Evolutionary conservation across 257 asterid genomes (phyloP).

Genomic region (Avicennia marina): DNA sequence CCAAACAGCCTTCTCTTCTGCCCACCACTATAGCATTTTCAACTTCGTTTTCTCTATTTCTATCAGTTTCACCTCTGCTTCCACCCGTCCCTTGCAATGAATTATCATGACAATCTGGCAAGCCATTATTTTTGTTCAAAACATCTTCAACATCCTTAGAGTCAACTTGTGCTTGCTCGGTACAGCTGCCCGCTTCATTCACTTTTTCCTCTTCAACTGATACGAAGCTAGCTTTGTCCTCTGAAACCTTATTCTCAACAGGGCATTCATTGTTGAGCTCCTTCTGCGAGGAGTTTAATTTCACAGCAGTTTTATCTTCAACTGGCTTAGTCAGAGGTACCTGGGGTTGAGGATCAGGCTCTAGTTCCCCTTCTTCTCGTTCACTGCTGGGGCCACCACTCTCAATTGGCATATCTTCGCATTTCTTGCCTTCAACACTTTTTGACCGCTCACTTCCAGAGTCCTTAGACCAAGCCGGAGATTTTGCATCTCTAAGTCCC

Average conservation of each 20-base stretch:
- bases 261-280: slow-evolving; percentile 24
- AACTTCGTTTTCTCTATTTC: slow-evolving; percentile 27
- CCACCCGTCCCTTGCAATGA: slow-evolving; percentile 22
- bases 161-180: slow-evolving; percentile 35
- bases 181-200: slow-evolving; percentile 24
- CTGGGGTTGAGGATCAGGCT: slow-evolving; percentile 73
- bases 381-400: slow-evolving; percentile 66
- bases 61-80: slow-evolving; percentile 32
- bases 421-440: slow-evolving; percentile 70
- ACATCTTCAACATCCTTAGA: slow-evolving; percentile 33
- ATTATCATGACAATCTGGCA: slow-evolving; percentile 35
- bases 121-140: slow-evolving; percentile 26
- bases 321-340: slow-evolving; percentile 32
- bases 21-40: slow-evolving; percentile 28
- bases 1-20: slow-evolving; percentile 28
- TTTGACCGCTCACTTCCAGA: slow-evolving; percentile 90
- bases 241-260: slow-evolving; percentile 25
- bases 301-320: slow-evolving; percentile 41
- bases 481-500: slow-evolving; percentile 56
- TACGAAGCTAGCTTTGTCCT: slow-evolving; percentile 22
- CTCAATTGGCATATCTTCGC: slow-evolving; percentile 58
- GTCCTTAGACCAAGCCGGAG: slow-evolving; percentile 95
- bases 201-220: slow-evolving; percentile 31
- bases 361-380: slow-evolving; percentile 96
- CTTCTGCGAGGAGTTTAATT: slow-evolving; percentile 29